Evolutionary conservation across 768 basidiomycete species (phyloP), one percentile per base, ranked within the genome.

Genomic region (Boletus pseudo-olivaceus): DNA sequence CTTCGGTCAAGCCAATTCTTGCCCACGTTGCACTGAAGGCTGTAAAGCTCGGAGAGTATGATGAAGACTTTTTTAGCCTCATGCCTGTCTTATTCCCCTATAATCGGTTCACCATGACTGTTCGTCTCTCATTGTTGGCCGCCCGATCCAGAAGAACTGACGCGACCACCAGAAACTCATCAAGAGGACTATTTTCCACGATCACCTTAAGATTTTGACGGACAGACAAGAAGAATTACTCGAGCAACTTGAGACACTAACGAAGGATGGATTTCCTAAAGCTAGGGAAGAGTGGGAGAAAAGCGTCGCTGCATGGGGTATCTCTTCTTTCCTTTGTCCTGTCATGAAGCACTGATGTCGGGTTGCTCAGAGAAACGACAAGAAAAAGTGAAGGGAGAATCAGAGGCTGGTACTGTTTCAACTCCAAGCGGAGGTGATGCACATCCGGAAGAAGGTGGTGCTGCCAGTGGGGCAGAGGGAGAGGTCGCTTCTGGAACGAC

Each of bases 101-200:
- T 67, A 99, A 99, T 74, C 85, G 87, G 59, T 99, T 90, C 68
- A 96, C 92, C 0, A 93, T 98, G 86, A 88, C 81, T 47, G 87
- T 90, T 51, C 48, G 86, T 77, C 17, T 29, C 37, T 41, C 19
- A 39, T 45, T 32, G 0, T 47, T 35, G 26, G 8, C 38, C 12
- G 9, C 38, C 34, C 4, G 26, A 26, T 33, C 43, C 15, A 51
- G 29, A 20, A 27, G 14, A 0, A 17, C 57, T 70, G 34, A 70
- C 49, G 0, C 32, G 17, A 27, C 7, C 19, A 12, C 44, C 66
- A 95, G 89, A 98, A 97, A 85, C 80, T 98, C 43, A 89, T 94
- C 70, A 93, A 93, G 67, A 83, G 93, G 7, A 89, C 90, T n/a
- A 82, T 94, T 12, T 94, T 87, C 72, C 65, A 71, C 0, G 87